Conservation (phyloP, 108 stramenopile genomes). For the Skeletonema menzelii region DNA sequence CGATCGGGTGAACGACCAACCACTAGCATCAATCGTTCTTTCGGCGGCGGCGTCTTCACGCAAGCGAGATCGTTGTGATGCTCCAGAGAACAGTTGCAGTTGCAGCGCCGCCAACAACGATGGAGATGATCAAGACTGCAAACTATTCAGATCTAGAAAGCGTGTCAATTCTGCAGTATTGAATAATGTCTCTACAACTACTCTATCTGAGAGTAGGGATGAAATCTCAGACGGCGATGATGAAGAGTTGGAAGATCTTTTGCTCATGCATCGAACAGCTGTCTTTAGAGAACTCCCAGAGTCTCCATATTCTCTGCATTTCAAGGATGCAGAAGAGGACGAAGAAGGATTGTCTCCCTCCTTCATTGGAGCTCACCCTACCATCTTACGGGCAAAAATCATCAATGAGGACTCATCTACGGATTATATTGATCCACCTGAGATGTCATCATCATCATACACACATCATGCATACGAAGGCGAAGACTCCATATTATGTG, state of each 20-base stretch:
- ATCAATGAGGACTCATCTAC: not conserved
- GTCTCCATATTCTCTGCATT: not conserved
- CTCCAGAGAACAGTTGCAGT: not conserved
- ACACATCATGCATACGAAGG: not conserved
- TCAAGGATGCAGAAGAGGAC: not conserved
- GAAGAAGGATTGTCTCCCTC: not conserved
- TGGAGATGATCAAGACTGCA: not conserved
- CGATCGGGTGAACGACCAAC: not conserved
- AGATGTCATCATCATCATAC: not conserved
- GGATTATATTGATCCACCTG: not conserved
- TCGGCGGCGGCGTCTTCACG: not conserved
- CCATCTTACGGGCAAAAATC: not conserved
- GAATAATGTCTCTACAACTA: not conserved
- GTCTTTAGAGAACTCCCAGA: conserved; percentile 3
- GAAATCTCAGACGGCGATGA: not conserved
- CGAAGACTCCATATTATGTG: not conserved
- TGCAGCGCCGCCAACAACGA: not conserved
- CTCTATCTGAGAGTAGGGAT: not conserved
- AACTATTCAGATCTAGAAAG: not conserved
- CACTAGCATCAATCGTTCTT: not conserved
- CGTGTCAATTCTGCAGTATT: not conserved
- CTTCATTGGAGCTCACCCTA: not conserved
- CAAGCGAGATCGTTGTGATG: not conserved
- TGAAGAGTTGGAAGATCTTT: not conserved
- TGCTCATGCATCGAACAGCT: not conserved